Evolutionary conservation across 2,329 filamentous ascomycete species (phyloP).

Genomic region (Nakataea oryzae): DNA sequence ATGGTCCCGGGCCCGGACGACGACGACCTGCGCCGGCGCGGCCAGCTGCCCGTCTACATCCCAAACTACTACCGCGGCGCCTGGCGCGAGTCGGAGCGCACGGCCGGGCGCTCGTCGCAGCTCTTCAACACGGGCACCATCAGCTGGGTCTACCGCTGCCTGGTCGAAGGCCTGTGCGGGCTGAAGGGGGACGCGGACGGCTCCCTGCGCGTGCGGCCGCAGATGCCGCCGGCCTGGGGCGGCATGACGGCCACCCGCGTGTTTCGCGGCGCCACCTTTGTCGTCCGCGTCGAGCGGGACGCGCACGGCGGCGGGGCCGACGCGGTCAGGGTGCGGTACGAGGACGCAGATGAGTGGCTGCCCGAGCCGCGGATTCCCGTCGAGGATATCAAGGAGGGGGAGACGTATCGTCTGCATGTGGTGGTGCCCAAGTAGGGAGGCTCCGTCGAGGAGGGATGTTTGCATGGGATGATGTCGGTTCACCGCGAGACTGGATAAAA

Average conservation of each 20-base stretch:
- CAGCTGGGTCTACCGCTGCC: constrained; percentile 43
- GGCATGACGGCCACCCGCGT: constrained; percentile 32
- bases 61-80: constrained; percentile 49
- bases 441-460: no score
- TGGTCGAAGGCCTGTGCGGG: constrained; percentile 45
- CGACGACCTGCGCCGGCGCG: constrained; percentile 38
- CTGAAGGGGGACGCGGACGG: constrained; percentile 37
- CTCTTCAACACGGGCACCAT: constrained; percentile 49
- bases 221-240: constrained; percentile 39
- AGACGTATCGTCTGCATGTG: constrained; percentile 33
- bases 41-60: constrained; percentile 46
- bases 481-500: no score
- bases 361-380: constrained; percentile 26
- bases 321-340: constrained; percentile 29
- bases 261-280: constrained; percentile 41
- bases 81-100: constrained; percentile 34
- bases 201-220: constrained; percentile 30
- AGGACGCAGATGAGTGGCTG: constrained; percentile 24
- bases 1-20: constrained; percentile 43
- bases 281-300: constrained; percentile 29
- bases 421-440: constrained; percentile 6
- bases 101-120: constrained; percentile 44
- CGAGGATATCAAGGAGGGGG: constrained; percentile 25
- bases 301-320: constrained; percentile 26
- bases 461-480: no score